These are phyloP conservation scores for Plasmodium cynomolgi DNA, from an alignment of 169 alveolate species.

Conservation along the genomic window DNA sequence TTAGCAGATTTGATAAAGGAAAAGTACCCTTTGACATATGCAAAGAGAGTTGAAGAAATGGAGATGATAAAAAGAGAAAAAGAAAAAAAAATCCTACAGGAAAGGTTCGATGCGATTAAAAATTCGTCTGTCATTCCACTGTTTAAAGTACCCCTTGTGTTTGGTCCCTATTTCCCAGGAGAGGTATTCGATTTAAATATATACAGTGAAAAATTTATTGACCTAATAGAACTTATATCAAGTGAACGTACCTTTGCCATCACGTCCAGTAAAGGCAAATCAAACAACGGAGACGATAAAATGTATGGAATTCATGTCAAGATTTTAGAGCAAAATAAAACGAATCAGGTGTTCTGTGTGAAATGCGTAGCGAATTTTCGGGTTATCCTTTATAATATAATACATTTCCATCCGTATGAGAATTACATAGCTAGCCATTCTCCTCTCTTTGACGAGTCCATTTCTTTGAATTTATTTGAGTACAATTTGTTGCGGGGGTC, in stretches of 20 bases:
- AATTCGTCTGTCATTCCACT: slow-evolving; percentile 58
- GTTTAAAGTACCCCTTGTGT: slow-evolving; percentile 26
- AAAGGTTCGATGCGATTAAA: slow-evolving; percentile 55
- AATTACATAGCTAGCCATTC: slow-evolving; percentile 48
- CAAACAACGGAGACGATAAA: slow-evolving; percentile 3
- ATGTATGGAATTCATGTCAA: slow-evolving; percentile 63
- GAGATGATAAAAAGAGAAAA: slow-evolving; percentile 35
- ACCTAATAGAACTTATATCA: slow-evolving; percentile 49
- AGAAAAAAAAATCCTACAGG: slow-evolving; percentile 40
- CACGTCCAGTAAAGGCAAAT: slow-evolving; percentile 26
- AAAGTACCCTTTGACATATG: slow-evolving; percentile 60
- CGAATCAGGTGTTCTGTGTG: slow-evolving; percentile 16
- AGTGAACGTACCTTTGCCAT: slow-evolving; percentile 62
- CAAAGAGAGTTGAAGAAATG: slow-evolving; percentile 59
- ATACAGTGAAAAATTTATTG: slow-evolving; percentile 30
- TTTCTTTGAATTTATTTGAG: slow-evolving; percentile 11
- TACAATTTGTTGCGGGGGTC: not conserved
- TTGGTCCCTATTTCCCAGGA: slow-evolving; percentile 69
- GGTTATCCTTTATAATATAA: slow-evolving; percentile 40
- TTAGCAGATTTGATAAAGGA: slow-evolving; percentile 73
- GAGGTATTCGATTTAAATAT: slow-evolving; percentile 37
- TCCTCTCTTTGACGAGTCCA: slow-evolving; percentile 35
- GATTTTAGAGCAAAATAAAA: slow-evolving; percentile 12
- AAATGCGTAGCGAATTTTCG: slow-evolving; percentile 57
- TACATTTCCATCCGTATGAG: slow-evolving; percentile 32